Conservation (phyloP, 352 stramenopile species). For the Pelagophyceae sp. region DNA sequence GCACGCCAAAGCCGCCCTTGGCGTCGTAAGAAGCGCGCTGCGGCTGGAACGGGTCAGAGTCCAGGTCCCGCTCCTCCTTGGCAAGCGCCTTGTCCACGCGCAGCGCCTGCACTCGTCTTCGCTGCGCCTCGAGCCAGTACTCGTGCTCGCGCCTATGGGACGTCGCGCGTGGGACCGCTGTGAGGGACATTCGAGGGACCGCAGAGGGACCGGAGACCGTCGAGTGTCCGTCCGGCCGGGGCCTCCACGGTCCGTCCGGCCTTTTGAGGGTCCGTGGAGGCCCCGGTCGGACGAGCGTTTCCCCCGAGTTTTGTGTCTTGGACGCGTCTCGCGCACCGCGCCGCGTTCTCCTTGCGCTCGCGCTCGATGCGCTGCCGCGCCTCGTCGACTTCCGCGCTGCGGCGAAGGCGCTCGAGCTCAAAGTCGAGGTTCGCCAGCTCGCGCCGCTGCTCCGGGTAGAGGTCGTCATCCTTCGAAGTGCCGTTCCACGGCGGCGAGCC, state of each 20-base stretch:
- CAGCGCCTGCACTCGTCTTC: neutral
- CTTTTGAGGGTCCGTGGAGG: no score
- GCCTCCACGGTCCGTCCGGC: no score
- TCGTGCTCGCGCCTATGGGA: constrained; percentile 16
- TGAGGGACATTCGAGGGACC: no score
- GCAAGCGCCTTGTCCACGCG: constrained; percentile 6
- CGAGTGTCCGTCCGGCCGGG: no score
- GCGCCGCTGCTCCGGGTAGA: neutral
- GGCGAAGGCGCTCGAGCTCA: neutral
- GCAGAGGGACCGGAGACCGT: no score
- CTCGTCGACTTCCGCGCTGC: neutral
- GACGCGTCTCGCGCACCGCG: no score
- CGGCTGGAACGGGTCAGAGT: neutral
- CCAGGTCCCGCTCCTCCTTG: neutral
- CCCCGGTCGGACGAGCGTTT: no score
- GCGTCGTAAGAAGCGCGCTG: neutral
- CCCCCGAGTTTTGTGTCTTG: no score
- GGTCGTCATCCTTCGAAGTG: neutral
- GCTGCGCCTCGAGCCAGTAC: constrained; percentile 9
- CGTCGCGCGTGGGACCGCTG: no score
- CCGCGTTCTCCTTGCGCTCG: neutral
- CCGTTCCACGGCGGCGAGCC: neutral
- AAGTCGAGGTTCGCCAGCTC: constrained; percentile 1
- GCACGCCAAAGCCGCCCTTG: neutral
- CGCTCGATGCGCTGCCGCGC: neutral